Evolutionary conservation across 129 eudicot species (phyloP), one percentile per base, ranked within the genome.

Genomic region (Artemisia annua): DNA sequence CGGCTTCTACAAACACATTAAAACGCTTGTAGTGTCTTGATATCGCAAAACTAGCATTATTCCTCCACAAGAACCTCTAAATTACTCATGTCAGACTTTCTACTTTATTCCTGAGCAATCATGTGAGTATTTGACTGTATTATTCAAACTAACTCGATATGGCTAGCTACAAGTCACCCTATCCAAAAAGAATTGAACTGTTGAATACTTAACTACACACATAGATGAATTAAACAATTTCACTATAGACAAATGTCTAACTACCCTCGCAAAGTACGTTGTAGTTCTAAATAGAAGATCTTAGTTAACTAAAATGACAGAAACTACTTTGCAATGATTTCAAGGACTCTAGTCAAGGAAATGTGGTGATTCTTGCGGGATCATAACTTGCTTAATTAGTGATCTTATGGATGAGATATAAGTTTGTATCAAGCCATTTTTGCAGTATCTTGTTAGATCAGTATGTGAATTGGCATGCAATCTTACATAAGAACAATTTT

Each of bases 31-130:
- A 94, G 66, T 94, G 98, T 77, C 96, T 81, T 48, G 97, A 94
- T 84, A 90, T 94, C 49, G 98, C 98, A 81, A 94, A 94, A 75
- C 86, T 94, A 24, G 91, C 96, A 76, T 94, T 94, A 75, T 87
- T 81, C 80, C 98, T 90, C 98, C 96, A 94, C 76, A 94, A 80
- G 75, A 87, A 94, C 84, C 98, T 90, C 83, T 12, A 84, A 58
- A 5, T 69, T 10, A 35, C 15, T 46, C 69, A 52, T 10, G 28
- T 75, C 54, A 56, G 50, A 67, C 51, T 55, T 75, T 66, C 8
- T 11, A 28, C 46, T 39, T 39, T 39, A 7, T 39, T 7, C 46
- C 46, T 7, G 46, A 39, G 46, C 46, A 39, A 39, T 39, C 10
- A 7, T 7, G 11, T 39, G 10, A 7, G 46, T 39, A 39, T 39